Evolutionary conservation across 139 green algal genomes (phyloP).

Genomic region (Gonium pectorale): DNA sequence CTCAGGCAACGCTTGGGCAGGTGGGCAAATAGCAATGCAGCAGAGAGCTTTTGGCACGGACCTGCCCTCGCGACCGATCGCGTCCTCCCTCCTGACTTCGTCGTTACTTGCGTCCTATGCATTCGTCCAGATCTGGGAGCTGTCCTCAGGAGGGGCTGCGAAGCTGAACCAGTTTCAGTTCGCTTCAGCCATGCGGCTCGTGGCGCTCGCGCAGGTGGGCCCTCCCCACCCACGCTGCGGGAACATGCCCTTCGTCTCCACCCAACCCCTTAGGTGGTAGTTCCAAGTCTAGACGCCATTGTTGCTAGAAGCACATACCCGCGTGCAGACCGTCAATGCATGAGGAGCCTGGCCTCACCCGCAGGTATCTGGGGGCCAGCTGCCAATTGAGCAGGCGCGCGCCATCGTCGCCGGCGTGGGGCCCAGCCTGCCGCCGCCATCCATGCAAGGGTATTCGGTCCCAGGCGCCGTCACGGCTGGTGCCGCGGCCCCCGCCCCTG

Average conservation of each 20-base stretch:
- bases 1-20: constrained; percentile 82
- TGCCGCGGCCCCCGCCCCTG: neutral
- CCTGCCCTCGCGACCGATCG: too few species aligned
- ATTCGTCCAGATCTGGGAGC: constrained; percentile 90
- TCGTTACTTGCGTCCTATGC: neutral
- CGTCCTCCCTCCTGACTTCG: neutral
- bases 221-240: too few species aligned
- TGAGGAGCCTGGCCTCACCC: too few species aligned
- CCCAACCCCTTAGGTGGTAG: too few species aligned
- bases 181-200: constrained; percentile 81
- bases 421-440: constrained; percentile 66
- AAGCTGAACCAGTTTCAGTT: constrained; percentile 86
- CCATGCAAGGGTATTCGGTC: constrained; percentile 70
- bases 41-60: neutral
- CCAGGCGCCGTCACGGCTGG: constrained; percentile 39
- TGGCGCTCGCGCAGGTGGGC: constrained; percentile 86
- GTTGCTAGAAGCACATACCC: too few species aligned
- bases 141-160: constrained; percentile 75
- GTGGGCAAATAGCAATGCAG: constrained; percentile 42
- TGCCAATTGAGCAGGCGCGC: constrained; percentile 65
- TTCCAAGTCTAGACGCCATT: too few species aligned
- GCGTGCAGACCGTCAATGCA: too few species aligned
- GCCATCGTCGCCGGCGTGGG: constrained; percentile 70
- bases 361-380: constrained; percentile 61
- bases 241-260: too few species aligned